Base-by-base conservation (phyloP, 2,329 filamentous ascomycete genomes). In the Ophiostoma quercus region DNA sequence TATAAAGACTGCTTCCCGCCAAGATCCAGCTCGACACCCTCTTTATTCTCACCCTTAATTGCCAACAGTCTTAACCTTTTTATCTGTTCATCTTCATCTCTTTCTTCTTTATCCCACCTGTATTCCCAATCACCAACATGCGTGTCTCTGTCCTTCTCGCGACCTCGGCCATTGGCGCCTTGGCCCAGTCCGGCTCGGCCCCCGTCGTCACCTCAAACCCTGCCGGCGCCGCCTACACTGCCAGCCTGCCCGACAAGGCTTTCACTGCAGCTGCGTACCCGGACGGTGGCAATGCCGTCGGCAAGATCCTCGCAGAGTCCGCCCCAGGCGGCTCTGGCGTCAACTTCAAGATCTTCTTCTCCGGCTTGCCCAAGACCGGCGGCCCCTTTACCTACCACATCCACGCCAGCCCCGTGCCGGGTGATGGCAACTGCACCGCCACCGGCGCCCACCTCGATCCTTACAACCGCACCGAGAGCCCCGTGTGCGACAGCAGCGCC, bases 401-500 rank as follows among this genome's bases (percentile, higher is more conserved):
- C 73, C 91, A 94, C 79, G 85, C 84, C 68, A 75, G 81, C 22
- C 86, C 87, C 9, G 88, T 92, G 12, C 85, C 88, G 5, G 78
- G 77, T 32, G 80, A 87, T 73, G 91, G 90, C 73, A 92, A 92
- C 83, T 94, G 91, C 82, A 90, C 85, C 67, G 78, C 78, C 4
- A 89, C 91, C 1, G 81, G 86, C 3, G 86, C 82, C 1, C 91
- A 94, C 76, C 84, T 92, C 14, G 90, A 94, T 76, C 91, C 91
- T 22, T 91, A 84, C 77, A 77, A 82, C 67, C 88, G 89, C 67
- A 87, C 87, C 73, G 87, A 92, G 76, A 79, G 78, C 1, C 81
- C 87, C 4, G 75, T 84, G 5, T 94, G 91, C 79, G 82, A 92
- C 75, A 51, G 79, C 12, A 74, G 77, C 11, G 76, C 80, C 7